Percentiles rank a stretch among this genome's conserved stretches.
These are phyloP conservation scores for Sporisorium scitamineum DNA, from an alignment of 1,284 basidiomycete genomes.

Conservation along the genomic window DNA sequence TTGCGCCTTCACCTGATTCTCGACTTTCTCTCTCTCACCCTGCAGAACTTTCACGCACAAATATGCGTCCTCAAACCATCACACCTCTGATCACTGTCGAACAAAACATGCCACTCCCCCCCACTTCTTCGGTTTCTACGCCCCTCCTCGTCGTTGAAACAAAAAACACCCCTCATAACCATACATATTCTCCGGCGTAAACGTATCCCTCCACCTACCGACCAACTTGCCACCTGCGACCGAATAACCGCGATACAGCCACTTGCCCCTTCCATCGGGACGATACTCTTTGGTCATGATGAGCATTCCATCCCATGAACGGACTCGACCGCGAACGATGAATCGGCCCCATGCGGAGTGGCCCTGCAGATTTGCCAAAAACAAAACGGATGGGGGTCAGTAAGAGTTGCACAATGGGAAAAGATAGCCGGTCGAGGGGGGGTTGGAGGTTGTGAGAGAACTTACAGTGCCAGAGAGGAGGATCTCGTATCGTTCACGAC, in stretches of 20 bases:
- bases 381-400: too few species aligned
- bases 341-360: slow-evolving; percentile 74
- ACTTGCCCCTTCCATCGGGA: slow-evolving; percentile 72
- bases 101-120: too few species aligned
- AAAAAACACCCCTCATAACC: slow-evolving; percentile 68
- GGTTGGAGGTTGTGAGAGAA: not conserved
- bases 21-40: too few species aligned
- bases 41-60: too few species aligned
- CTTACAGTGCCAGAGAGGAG: slow-evolving; percentile 70
- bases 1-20: too few species aligned
- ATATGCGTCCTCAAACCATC: too few species aligned
- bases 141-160: slow-evolving; percentile 35
- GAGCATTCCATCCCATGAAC: slow-evolving; percentile 73
- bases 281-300: slow-evolving; percentile 73
- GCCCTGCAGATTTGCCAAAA: slow-evolving; percentile 49
- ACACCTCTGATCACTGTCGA: too few species aligned
- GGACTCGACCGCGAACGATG: slow-evolving; percentile 71
- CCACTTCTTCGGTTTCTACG: slow-evolving; percentile 7
- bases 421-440: not conserved
- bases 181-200: slow-evolving; percentile 67
- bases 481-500: slow-evolving; percentile 67
- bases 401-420: not conserved
- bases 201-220: slow-evolving; percentile 70
- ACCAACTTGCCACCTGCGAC: slow-evolving; percentile 62
- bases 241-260: slow-evolving; percentile 72